Evolutionary conservation across 2,329 filamentous ascomycete genomes (phyloP).

Genomic region (Penicillium sp.): DNA sequence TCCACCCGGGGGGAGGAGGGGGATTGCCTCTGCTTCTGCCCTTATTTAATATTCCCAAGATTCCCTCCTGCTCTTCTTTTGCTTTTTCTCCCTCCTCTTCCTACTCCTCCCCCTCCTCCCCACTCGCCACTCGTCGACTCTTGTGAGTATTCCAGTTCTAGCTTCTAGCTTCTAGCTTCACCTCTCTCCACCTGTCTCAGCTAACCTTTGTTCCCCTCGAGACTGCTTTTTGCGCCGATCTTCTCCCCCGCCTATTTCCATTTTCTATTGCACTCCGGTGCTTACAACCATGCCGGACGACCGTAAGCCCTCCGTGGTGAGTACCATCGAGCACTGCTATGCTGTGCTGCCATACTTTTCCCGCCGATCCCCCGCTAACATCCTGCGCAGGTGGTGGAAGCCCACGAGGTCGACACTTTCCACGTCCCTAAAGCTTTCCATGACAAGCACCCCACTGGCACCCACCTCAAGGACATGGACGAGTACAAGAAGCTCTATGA

Average conservation of each 20-base stretch:
- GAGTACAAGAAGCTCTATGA: constrained; percentile 69
- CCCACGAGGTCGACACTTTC: constrained; percentile 54
- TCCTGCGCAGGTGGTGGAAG: constrained; percentile 45
- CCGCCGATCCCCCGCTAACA: constrained; percentile 19
- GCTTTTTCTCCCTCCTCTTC: constrained; percentile 4
- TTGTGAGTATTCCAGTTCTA: too few species aligned
- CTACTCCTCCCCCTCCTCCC: constrained; percentile 8
- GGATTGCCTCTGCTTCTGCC: too few species aligned
- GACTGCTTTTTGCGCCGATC: constrained; percentile 8
- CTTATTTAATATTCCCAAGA: not conserved
- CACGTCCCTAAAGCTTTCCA: constrained; percentile 62
- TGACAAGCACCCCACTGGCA: constrained; percentile 63
- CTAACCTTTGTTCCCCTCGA: not conserved
- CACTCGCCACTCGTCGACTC: too few species aligned
- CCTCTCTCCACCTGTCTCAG: constrained; percentile 1
- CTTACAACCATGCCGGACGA: constrained; percentile 43
- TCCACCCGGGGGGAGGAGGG: not conserved
- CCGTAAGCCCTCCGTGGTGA: constrained; percentile 47
- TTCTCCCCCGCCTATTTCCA: not conserved
- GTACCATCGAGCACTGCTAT: constrained; percentile 17
- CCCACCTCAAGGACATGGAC: constrained; percentile 63
- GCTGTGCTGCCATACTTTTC: not conserved
- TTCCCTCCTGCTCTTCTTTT: constrained; percentile 10
- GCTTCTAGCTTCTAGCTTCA: not conserved
- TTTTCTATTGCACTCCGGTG: constrained; percentile 4